Evolutionary conservation across 1,139 yeast genomes (phyloP), one percentile per base, ranked within the genome.

Genomic region (Geotrichum candidum): DNA sequence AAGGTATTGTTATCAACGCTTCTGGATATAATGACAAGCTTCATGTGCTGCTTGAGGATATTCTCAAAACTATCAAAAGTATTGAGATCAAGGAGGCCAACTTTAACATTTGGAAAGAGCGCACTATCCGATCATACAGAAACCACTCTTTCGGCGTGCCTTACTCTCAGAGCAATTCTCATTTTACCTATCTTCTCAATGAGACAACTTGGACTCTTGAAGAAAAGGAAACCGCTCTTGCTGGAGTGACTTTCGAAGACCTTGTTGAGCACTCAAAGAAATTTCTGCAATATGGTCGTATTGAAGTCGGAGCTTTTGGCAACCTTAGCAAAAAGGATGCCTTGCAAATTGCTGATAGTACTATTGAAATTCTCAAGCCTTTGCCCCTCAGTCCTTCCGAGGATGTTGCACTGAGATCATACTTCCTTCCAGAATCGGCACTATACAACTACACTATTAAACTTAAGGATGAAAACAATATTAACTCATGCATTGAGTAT

Each of bases 21-120:
- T 78, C 81, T 54, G 99, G 99, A 1, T 94, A 88, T 74, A 90
- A 88, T 68, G 94, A 94, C 73, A 92, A 92, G 70, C 77, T 91
- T 56, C 80, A 83, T 11, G 81, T 81, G 9, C 78, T 92, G 58
- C 75, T 90, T 52, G 82, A 82, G 56, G 81, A 84, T 63, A 84
- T 91, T 18, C 73, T 90, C 58, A 76, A 77, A 18, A 82, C 82
- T 29, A 70, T 91, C 56, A 74, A 77, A 25, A 72, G 71, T 9
- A 88, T 88, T 68, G 73, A 78, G 48, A 86, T 90, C 1, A 77
- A 77, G 50, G 76, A 76, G 29, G 71, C 68, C 35, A 81, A 96
- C 65, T 94, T 88, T 70, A 82, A 83, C 25, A 79, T 87, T 3
- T 76, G 87, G 53, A 88, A 86, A 71, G 88, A 84, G 69, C 87